A percentile compares a stretch with the other conserved stretches of the same genome.
Evolutionary conservation across 768 basidiomycete species (phyloP).

Genomic region (Leucocoprinus leucothites): DNA sequence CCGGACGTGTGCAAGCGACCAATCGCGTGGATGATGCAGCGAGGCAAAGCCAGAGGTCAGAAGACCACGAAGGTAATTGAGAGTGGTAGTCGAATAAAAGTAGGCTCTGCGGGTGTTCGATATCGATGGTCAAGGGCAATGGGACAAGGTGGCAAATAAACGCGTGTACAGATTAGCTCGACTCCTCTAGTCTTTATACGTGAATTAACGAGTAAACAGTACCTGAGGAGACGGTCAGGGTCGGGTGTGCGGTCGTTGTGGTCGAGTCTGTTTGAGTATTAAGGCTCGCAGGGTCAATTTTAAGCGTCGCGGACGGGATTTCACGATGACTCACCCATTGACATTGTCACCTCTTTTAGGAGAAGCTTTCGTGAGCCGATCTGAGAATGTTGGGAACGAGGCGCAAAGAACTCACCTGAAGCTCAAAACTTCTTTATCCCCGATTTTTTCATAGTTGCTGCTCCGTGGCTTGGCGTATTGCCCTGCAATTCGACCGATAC

Average conservation of each 20-base stretch:
- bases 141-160: slow-evolving; percentile 1
- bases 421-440: slow-evolving; percentile 73
- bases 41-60: slow-evolving; percentile 93
- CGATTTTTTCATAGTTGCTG: slow-evolving; percentile 75
- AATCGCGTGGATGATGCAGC: slow-evolving; percentile 84
- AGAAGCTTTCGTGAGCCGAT: slow-evolving; percentile 2
- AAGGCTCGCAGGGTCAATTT: slow-evolving; percentile 15
- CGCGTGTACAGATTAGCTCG: slow-evolving; percentile 6
- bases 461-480: slow-evolving; percentile 96
- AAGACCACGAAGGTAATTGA: slow-evolving; percentile 88
- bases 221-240: slow-evolving; percentile 86
- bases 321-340: slow-evolving; percentile 60
- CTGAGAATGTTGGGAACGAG: background rate
- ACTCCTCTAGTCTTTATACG: background rate
- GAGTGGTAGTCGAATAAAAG: slow-evolving; percentile 91
- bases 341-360: slow-evolving; percentile 86
- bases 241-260: slow-evolving; percentile 82
- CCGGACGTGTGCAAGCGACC: slow-evolving; percentile 91
- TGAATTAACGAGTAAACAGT: slow-evolving; percentile 7
- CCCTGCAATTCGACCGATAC: slow-evolving; percentile 90
- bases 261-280: slow-evolving; percentile 45
- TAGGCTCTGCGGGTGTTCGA: slow-evolving; percentile 61
- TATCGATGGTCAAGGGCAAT: background rate
- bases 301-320: slow-evolving; percentile 10
- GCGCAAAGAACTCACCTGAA: slow-evolving; percentile 64